A percentile compares a stretch with the other conserved stretches of the same genome.
These are phyloP conservation scores for Kazachstania bromeliacearum DNA, from an alignment of 805 yeast genomes.

Conservation along the genomic window DNA sequence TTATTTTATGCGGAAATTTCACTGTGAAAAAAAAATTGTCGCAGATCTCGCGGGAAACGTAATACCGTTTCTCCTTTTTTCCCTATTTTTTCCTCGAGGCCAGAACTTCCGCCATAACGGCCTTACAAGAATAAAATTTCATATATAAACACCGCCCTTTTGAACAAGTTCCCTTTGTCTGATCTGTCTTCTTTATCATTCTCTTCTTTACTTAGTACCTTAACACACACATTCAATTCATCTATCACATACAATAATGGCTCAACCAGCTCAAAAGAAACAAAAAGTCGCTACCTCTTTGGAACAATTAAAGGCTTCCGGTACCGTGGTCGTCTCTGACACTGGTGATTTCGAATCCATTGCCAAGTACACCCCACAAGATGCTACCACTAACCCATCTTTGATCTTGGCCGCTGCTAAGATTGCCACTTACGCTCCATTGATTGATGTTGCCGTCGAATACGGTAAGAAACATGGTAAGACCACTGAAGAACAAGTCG, in stretches of 20 bases:
- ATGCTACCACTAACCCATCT: slow-evolving; percentile 97
- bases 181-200: background rate
- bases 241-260: slow-evolving; percentile 7
- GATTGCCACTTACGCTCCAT: slow-evolving; percentile 75
- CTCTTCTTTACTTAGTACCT: background rate
- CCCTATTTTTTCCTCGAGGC: too few species aligned
- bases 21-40: too few species aligned
- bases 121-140: too few species aligned
- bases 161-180: too few species aligned
- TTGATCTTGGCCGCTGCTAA: slow-evolving; percentile 90
- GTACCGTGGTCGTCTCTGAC: slow-evolving; percentile 94
- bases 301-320: slow-evolving; percentile 86
- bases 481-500: slow-evolving; percentile 47
- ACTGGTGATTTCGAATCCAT: slow-evolving; percentile 97
- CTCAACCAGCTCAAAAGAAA: slow-evolving; percentile 19
- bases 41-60: too few species aligned
- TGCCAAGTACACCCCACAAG: slow-evolving; percentile 96
- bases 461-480: slow-evolving; percentile 61
- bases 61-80: too few species aligned
- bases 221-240: background rate
- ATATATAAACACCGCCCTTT: too few species aligned
- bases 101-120: too few species aligned
- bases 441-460: slow-evolving; percentile 80
- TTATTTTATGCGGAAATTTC: too few species aligned
- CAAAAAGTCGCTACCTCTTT: slow-evolving; percentile 49